A percentile compares a stretch with the other conserved stretches of the same genome.
phyloP scores from a whole-genome alignment of 805 yeast species.

The Yarrowia bubula region DNA sequence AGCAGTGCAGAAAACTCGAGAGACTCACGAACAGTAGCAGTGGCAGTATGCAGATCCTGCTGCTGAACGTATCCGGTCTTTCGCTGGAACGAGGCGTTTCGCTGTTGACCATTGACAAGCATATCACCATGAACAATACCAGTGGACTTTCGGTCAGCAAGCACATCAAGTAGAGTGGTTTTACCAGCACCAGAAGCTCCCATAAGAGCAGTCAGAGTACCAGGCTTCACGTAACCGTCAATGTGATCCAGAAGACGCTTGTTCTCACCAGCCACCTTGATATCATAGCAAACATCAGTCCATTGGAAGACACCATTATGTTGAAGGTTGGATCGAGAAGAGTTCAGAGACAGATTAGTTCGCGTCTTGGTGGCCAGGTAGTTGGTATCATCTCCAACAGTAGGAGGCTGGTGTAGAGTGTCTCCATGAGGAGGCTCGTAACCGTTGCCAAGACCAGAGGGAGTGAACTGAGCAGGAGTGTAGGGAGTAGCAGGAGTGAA shows the following conservation, averaged over 20 bases:
- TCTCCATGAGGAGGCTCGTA: constrained; percentile 17
- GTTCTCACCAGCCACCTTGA: constrained; percentile 58
- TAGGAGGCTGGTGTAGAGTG: neutral
- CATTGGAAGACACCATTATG: constrained; percentile 55
- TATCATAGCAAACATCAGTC: constrained; percentile 71
- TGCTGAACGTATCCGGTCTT: constrained; percentile 74
- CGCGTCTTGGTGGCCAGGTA: neutral
- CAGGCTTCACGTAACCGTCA: constrained; percentile 83
- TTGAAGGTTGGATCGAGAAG: neutral
- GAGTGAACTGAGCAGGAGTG: neutral
- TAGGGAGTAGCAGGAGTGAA: constrained; percentile 29
- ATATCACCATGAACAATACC: constrained; percentile 71
- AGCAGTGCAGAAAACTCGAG: constrained; percentile 62
- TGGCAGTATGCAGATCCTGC: constrained; percentile 66
- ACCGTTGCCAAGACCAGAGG: neutral
- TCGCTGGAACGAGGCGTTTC: constrained; percentile 62
- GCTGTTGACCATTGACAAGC: constrained; percentile 60
- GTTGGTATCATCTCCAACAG: neutral
- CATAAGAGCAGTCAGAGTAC: constrained; percentile 75
- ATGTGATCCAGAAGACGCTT: constrained; percentile 62
- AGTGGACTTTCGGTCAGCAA: constrained; percentile 66
- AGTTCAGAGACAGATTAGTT: neutral
- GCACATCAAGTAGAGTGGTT: constrained; percentile 67
- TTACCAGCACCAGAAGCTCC: constrained; percentile 83
- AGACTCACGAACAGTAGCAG: constrained; percentile 72